A percentile compares a stretch with the other conserved stretches of the same genome.
phyloP scores from a whole-genome alignment of 2,329 filamentous ascomycete genomes.

The Fusarium cyanostomum region DNA sequence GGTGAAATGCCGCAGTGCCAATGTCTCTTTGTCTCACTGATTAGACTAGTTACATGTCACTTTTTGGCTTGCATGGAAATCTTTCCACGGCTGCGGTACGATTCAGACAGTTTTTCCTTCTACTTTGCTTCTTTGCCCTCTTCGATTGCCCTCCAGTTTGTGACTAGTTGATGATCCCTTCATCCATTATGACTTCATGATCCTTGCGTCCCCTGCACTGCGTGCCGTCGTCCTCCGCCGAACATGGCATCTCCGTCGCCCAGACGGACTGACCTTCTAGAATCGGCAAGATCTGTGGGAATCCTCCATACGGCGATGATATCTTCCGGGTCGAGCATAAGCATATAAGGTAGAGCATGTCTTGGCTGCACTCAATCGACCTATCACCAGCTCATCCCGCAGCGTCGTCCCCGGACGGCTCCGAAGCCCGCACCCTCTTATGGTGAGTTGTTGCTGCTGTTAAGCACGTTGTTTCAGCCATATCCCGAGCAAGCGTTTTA shows the following conservation, averaged over 20 bases:
- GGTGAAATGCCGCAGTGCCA: too few relatives aligned
- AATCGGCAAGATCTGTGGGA: conserved; percentile 11
- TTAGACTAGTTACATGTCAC: not conserved
- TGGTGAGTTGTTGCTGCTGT: not conserved
- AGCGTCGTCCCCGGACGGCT: not conserved
- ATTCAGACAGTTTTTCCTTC: not conserved
- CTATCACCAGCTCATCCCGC: conserved; percentile 4
- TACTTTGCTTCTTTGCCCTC: not conserved
- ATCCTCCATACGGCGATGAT: conserved; percentile 5
- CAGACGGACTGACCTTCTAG: conserved; percentile 15
- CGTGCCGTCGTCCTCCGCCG: conserved; percentile 11
- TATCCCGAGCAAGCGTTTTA: not conserved
- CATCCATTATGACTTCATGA: conserved; percentile 4
- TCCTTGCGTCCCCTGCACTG: not conserved
- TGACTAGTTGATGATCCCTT: not conserved
- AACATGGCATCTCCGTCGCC: conserved; percentile 26
- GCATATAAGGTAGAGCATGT: conserved; percentile 5
- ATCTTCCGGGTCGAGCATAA: conserved; percentile 9
- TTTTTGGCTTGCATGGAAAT: not conserved
- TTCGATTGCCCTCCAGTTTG: not conserved
- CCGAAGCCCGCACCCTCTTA: conserved; percentile 1
- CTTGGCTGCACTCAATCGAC: conserved; percentile 1
- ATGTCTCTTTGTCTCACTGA: too few relatives aligned
- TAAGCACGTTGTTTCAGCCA: conserved; percentile 12
- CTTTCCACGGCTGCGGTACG: not conserved